Conservation (phyloP, 2,329 filamentous ascomycete species). For the Rugonectria rugulosa region DNA sequence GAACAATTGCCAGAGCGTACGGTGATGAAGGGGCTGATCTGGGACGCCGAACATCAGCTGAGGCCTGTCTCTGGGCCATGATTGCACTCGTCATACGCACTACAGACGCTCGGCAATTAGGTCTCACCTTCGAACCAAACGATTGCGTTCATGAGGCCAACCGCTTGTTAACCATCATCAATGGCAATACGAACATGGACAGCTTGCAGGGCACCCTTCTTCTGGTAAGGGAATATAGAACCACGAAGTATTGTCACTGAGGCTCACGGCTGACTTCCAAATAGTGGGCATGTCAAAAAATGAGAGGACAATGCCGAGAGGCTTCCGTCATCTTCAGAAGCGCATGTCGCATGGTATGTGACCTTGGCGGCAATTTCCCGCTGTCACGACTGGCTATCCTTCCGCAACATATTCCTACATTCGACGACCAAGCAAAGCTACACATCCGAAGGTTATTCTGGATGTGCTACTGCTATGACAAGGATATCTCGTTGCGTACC, state of each 20-base stretch:
- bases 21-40: not conserved
- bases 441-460: conserved; percentile 4
- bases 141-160: not conserved
- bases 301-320: conserved; percentile 2
- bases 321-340: not conserved
- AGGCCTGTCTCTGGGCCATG: conserved; percentile 3
- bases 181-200: not conserved
- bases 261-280: not conserved
- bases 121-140: not conserved
- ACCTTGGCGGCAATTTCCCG: not conserved
- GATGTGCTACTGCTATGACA: conserved; percentile 4
- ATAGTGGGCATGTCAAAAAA: not conserved
- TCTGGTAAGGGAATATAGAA: not conserved
- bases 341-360: conserved; percentile 7
- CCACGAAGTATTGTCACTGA: not conserved
- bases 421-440: not conserved
- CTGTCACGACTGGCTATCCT: not conserved
- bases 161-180: not conserved
- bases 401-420: not conserved
- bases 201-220: not conserved
- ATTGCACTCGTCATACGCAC: not conserved
- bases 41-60: not conserved
- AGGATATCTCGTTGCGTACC: not conserved
- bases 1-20: not conserved
- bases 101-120: not conserved